Base-by-base conservation (phyloP, 805 yeast species). In the Helenozyma baotianmanensis region DNA sequence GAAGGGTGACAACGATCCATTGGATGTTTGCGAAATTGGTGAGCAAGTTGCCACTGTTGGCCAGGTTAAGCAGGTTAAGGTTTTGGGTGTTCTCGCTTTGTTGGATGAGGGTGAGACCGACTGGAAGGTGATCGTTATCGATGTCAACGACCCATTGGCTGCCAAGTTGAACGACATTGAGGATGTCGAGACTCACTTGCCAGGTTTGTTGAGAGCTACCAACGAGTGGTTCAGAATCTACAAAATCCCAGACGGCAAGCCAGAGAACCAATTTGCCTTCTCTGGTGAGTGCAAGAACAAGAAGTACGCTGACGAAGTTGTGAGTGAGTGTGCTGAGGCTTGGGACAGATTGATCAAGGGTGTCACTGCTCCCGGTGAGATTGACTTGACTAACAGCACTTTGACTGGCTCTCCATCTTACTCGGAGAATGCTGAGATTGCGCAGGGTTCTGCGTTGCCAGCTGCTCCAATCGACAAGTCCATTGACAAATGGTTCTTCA, bases 401-500 rank as follows among this genome's bases (percentile, higher is more conserved):
- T 30, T 70, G 27, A 15, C 31, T 36, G 60, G 69, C 38, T 60
- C 87, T 42, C 63, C 84, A 29, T 46, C 78, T 41, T 76, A 61
- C 70, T 52, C 73, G 27, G 70, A 47, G 30, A 38, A 50, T 32
- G 57, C 74, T 35, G 71, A 64, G 37, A 58, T 86, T 38, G 94
- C 96, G 50, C 73, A 75, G 38, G 94, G 85, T 52, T 53, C 76
- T 50, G 77, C 82, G 47, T 62, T 69, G 47, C 75, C 89, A 45
- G 88, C 89, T 60, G 96, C 95, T 45, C 95, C 96, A 65, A 86
- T 92, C 62, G 98, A 90, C 74, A 78, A 84, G 68, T 86, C 96
- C 36, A 71, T 90, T 60, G 97, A 90, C 77, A 90, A 90, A 72
- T 90, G 98, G 98, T 90, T 92, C 78, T 90, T 79, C 80, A 90